Percentiles rank a stretch among this genome's conserved stretches.
Conservation (phyloP, 2,329 filamentous ascomycete genomes). For the Fusarium neocosmosporiellum region DNA sequence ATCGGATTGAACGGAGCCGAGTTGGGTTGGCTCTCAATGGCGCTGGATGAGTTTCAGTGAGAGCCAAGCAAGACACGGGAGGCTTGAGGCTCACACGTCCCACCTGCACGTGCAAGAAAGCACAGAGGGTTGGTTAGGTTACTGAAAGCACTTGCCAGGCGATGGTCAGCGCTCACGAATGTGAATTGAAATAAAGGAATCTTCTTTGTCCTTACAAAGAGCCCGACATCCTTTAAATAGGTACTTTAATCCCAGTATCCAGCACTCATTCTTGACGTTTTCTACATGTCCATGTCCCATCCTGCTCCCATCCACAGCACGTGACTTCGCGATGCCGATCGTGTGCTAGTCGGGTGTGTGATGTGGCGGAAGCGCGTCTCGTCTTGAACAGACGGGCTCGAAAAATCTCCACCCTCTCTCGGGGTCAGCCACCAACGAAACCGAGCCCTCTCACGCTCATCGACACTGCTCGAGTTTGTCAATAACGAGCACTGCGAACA, state of each 20-base stretch:
- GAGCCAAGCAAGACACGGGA: conserved; percentile 7
- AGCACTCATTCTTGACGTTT: not conserved
- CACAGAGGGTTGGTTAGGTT: not conserved
- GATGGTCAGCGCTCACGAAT: conserved; percentile 5
- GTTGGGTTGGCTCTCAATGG: conserved; percentile 10
- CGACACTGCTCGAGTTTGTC: conserved; percentile 2
- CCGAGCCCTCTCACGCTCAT: conserved; percentile 5
- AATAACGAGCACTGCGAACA: conserved; percentile 4
- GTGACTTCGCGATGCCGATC: conserved; percentile 42
- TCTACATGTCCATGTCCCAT: not conserved
- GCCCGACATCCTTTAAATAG: not conserved
- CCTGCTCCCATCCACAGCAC: conserved; percentile 14
- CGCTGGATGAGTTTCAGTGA: conserved; percentile 11
- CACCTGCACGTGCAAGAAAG: conserved; percentile 40
- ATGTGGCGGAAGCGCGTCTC: conserved; percentile 30
- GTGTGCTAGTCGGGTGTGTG: conserved; percentile 21
- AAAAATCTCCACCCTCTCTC: conserved; percentile 29
- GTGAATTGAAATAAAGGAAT: not conserved
- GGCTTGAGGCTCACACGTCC: conserved; percentile 26
- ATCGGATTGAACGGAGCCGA: conserved; percentile 9
- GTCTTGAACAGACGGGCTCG: conserved; percentile 24
- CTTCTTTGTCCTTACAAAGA: conserved; percentile 15
- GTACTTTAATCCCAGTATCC: too few relatives aligned
- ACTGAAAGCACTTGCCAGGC: conserved; percentile 21
- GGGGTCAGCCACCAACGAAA: conserved; percentile 1